phyloP scores from a whole-genome alignment of 176 grass and related monocot species.

The Pontederia paniculata region DNA sequence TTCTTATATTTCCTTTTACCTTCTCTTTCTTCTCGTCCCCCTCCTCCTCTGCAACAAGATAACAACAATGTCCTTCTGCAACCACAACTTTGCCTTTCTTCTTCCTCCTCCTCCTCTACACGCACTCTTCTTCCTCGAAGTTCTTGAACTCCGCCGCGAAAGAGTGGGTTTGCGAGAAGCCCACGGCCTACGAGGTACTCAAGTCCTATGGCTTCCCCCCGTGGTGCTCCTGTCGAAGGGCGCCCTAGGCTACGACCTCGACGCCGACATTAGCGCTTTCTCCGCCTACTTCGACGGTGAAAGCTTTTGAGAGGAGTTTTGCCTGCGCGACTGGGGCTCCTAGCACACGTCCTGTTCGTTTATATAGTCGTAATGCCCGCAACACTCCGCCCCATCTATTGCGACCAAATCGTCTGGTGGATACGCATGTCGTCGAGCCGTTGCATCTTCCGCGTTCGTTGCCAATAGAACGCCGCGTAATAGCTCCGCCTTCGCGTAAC shows the following conservation, averaged over 20 bases:
- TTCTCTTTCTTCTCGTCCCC: too few relatives aligned
- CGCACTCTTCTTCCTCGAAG: slow-evolving; percentile 6
- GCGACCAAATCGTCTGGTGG: too few relatives aligned
- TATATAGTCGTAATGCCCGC: too few relatives aligned
- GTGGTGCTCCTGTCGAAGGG: slow-evolving; percentile 66
- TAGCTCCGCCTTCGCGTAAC: too few relatives aligned
- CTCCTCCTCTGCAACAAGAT: not conserved
- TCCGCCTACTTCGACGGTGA: slow-evolving; percentile 41
- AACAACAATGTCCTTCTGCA: not conserved
- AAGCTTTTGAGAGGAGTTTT: too few relatives aligned
- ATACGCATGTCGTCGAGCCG: too few relatives aligned
- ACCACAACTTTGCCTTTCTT: slow-evolving; percentile 19
- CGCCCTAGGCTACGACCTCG: slow-evolving; percentile 52
- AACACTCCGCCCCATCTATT: too few relatives aligned
- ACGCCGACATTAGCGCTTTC: slow-evolving; percentile 56
- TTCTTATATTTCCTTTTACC: too few relatives aligned
- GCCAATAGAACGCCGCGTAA: too few relatives aligned
- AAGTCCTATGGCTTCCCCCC: slow-evolving; percentile 54
- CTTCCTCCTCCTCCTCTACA: slow-evolving; percentile 11
- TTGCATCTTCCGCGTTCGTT: too few relatives aligned
- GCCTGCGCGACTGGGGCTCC: too few relatives aligned
- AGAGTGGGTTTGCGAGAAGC: slow-evolving; percentile 12
- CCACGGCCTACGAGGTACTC: slow-evolving; percentile 66
- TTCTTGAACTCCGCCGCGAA: not conserved
- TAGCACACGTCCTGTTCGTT: too few relatives aligned